Evolutionary conservation across 805 yeast species (phyloP).

Genomic region (Candida tallmaniae): DNA sequence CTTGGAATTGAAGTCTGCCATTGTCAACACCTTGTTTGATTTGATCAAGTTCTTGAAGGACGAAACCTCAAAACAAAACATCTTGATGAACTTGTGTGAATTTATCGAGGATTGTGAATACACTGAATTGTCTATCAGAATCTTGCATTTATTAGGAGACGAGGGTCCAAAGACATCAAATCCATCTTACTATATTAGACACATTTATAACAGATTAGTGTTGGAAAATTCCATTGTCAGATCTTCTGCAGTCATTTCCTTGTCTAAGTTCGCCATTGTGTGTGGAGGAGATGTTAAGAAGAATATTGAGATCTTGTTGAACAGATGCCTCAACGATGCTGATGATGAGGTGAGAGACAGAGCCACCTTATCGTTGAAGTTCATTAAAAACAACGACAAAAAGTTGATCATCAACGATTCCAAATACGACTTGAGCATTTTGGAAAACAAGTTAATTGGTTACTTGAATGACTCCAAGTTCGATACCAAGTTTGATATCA

Average conservation of each 20-base stretch:
- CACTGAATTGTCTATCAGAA: conserved; percentile 89
- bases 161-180: conserved; percentile 87
- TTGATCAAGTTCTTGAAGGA: conserved; percentile 80
- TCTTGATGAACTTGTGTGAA: conserved; percentile 87
- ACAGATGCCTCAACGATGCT: conserved; percentile 78
- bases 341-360: conserved; percentile 99
- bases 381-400: conserved; percentile 40
- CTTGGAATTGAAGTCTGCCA: conserved; percentile 74
- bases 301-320: conserved; percentile 70
- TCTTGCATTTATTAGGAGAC: conserved; percentile 85
- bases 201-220: conserved; percentile 94
- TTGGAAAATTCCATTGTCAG: conserved; percentile 93
- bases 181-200: conserved; percentile 90
- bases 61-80: conserved; percentile 65
- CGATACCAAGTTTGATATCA: conserved; percentile 62
- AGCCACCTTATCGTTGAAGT: conserved; percentile 79
- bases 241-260: conserved; percentile 90
- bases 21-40: conserved; percentile 90
- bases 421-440: conserved; percentile 66
- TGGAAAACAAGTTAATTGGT: conserved; percentile 71
- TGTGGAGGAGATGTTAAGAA: conserved; percentile 63
- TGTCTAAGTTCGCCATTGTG: conserved; percentile 83
- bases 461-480: conserved; percentile 60
- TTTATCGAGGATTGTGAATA: conserved; percentile 97
- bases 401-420: conserved; percentile 61